Base-by-base conservation (phyloP, 2,329 filamentous ascomycete species). In the Erysiphe pulchra region DNA sequence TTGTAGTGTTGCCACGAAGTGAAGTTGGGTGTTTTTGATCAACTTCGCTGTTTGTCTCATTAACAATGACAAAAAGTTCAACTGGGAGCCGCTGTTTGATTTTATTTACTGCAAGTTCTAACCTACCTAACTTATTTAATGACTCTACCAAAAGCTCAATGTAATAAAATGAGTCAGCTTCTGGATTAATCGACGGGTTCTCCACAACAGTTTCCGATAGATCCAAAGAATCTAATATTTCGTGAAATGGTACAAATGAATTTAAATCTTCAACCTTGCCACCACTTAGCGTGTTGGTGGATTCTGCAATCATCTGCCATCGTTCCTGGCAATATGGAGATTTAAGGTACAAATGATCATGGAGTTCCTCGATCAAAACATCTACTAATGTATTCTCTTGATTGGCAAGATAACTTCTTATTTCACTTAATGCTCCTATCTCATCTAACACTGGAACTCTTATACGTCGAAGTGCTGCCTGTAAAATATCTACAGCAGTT, bases 331-430 rank as follows among this genome's bases (percentile, higher is more conserved):
- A 95, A 59, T 98, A 98, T 0, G 87, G 90, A 3, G 87, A 95
- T 59, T 95, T 95, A 36, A 98, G 73, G 58, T 98, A 98, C 4
- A 98, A 69, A 62, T 98, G 90, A 59, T 92, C 90, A 58, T 98
- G 90, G 32, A 98, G 67, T 61, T 98, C 90, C 59, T 98, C 90
- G n/a, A 95, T 77, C 47, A 98, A 61, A 45, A 95, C 95, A 57
- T 98, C 90, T 56, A 87, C 87, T 50, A 98, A 64, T 0, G 83
- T 74, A 28, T 79, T 81, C 63, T 98, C 90, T 59, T 98, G 92
- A 57, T 93, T 95, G 48, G 77, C 77, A 47, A 98, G 74, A 56
- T 95, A 95, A 54, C 76, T 76, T 47, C 84, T 74, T 52, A 98
- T 63, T 54, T 98, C 90, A 47, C 73, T 77, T 54, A 98, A 65